Conservation (phyloP, 768 basidiomycete species). For the Trametes sanguinea region DNA sequence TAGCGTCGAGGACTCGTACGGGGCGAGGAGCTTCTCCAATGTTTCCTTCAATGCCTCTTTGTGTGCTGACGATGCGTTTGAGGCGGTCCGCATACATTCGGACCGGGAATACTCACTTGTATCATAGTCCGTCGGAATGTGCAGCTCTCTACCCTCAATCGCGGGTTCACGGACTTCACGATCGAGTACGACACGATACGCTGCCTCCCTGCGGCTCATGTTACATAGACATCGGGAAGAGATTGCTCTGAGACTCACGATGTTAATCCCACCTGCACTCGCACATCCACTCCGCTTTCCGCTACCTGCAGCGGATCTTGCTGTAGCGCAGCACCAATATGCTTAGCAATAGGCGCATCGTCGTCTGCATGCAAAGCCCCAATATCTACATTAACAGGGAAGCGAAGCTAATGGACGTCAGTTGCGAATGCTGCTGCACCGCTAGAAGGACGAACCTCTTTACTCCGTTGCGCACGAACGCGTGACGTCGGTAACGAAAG, state of each 20-base stretch:
- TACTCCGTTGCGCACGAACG: conserved; percentile 51
- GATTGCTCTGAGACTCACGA: conserved; percentile 6
- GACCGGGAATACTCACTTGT: background rate
- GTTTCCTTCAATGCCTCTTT: conserved; percentile 30
- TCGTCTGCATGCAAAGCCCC: conserved; percentile 7
- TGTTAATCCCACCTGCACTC: background rate
- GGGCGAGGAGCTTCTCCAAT: conserved; percentile 42
- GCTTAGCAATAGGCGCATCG: background rate
- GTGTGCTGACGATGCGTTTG: background rate
- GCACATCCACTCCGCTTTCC: background rate
- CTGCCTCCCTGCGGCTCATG: background rate
- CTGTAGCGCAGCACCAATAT: background rate
- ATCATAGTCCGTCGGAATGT: background rate
- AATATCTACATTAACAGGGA: conserved; percentile 28
- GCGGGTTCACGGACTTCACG: background rate
- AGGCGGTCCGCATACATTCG: background rate
- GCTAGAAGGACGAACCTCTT: conserved; percentile 22
- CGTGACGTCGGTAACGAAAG: conserved; percentile 66
- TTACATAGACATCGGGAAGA: too few relatives aligned
- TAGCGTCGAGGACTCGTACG: conserved; percentile 43
- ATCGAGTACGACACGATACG: conserved; percentile 19
- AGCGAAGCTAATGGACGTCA: conserved; percentile 32
- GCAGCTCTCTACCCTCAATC: conserved; percentile 17
- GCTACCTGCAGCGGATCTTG: background rate
- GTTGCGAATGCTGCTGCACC: background rate